Base-by-base conservation (phyloP, 1,284 basidiomycete genomes). In the Leccinum griseonigrum region DNA sequence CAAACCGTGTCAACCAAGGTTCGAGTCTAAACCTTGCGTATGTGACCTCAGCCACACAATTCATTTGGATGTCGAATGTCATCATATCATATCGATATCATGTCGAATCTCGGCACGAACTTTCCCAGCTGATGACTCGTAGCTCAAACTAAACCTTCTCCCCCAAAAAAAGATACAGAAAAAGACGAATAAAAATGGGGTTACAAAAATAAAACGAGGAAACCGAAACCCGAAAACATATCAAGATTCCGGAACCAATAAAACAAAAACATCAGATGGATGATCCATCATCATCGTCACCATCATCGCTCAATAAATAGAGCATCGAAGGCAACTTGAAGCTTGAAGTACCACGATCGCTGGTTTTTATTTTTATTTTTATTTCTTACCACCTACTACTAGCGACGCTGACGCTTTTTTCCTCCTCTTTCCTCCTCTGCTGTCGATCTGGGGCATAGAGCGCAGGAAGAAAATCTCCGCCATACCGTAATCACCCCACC, bases 1-100 rank as follows among this genome's bases (percentile, higher is more conserved):
- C 43, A 46, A 18, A 46, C 52, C 28, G 56, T 31, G 66, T 70
- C 66, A 70, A 59, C 32, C 64, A 67, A 70, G 55, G 66, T 69
- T 69, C 52, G n/a, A 53, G 31, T 28, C 31, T 18, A 53, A 22
- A 14, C 31, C 52, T 34, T 51, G 59, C 9, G 4, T 3, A 18
- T 46, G 48, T 14, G 26, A 50, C 22, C 26, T 43, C 40, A 43
- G 40, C 40, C 40, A 43, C 43, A 11, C 11, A 46, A 46, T 22
- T 18, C 43, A 46, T 46, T 46, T 46, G n/a, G 43, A 18, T 46
- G 43, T 43, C 40, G 40, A 43, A 18, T 43, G 40, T 46, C 43
- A 46, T 43, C n/a, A 46, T 46, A 46, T 18, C 40, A 46, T 46
- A 46, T 18, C 40, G n/a, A 43, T 43, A 43, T 43, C 43, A 46